Conservation (phyloP, 148 eudicot species). For the Arctostaphylos glauca region DNA sequence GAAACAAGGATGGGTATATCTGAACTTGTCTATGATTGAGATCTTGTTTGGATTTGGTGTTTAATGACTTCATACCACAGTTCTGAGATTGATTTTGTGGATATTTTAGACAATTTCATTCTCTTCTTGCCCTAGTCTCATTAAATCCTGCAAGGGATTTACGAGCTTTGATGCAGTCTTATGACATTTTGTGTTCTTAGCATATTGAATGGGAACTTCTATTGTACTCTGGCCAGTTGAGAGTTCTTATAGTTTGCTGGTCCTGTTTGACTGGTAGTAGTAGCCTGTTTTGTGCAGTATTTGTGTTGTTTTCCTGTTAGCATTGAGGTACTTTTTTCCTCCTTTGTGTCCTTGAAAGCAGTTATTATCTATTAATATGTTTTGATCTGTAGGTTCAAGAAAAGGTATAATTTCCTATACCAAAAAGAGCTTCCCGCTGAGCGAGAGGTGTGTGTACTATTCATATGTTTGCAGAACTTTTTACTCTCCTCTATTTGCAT, state of each 20-base stretch:
- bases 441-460: conserved; percentile 51
- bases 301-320: too few relatives aligned
- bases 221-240: background rate
- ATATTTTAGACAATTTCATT: too few relatives aligned
- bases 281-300: too few relatives aligned
- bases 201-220: background rate
- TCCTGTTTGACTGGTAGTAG: background rate
- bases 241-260: background rate
- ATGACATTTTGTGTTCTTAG: background rate
- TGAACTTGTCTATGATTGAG: too few relatives aligned
- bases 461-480: background rate
- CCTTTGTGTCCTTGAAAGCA: background rate
- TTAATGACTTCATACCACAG: too few relatives aligned
- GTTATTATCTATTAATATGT: background rate
- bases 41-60: too few relatives aligned
- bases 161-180: background rate
- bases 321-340: background rate
- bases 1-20: too few relatives aligned
- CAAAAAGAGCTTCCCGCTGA: conserved; percentile 74
- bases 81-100: too few relatives aligned
- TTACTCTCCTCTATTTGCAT: background rate
- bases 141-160: background rate
- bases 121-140: too few relatives aligned
- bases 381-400: conserved; percentile 79
- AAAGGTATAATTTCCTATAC: conserved; percentile 71